Base-by-base conservation (phyloP, 2,329 filamentous ascomycete genomes). In the Diplodia sapinea region DNA sequence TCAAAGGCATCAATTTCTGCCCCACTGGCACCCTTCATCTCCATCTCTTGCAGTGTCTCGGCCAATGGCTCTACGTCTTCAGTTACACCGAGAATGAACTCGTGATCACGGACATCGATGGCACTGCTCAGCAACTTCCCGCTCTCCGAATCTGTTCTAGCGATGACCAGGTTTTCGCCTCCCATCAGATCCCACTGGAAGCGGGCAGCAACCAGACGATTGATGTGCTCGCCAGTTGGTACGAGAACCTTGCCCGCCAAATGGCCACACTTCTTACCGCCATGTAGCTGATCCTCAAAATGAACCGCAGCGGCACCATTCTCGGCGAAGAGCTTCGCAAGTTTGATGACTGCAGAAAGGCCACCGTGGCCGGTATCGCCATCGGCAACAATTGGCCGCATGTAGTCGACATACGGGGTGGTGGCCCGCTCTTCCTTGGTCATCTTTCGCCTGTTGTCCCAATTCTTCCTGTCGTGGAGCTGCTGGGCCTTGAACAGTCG, bases 161-260 rank as follows among this genome's bases (percentile, higher is more conserved):
- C 95, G 76, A 99, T 95, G 51, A 98, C 88, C 4, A 98, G 85
- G 78, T 96, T 98, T 82, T 99, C 95, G 64, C 88, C 89, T 56
- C 94, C 95, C 94, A 99, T 98, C 73, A 97, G 85, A 75, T 99
- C 95, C 94, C 94, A 99, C 77, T 99, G 95, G 82, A 97, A 97
- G 69, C 95, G 89, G 3, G 94, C 89, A 1, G 95, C 94, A 23
- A 93, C 89, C 4, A 99, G 88, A 33, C 95, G 90, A 82, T 97
- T 97, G 84, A 98, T 96, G 82, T 99, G 95, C 78, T 98, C 95
- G 69, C 93, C 91, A 0, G 94, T 88, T 0, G 95, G 94, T 2
- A 98, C 95, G 9, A 99, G 84, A 1, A 98, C 95, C 79, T 98
- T 99, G 72, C 95, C 95, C 0, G 95, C 95, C 69, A 98, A 83